Percentiles rank a stretch among this genome's conserved stretches.
phyloP scores from a whole-genome alignment of 805 yeast genomes.

The Sugiyamaella lignohabitans region DNA sequence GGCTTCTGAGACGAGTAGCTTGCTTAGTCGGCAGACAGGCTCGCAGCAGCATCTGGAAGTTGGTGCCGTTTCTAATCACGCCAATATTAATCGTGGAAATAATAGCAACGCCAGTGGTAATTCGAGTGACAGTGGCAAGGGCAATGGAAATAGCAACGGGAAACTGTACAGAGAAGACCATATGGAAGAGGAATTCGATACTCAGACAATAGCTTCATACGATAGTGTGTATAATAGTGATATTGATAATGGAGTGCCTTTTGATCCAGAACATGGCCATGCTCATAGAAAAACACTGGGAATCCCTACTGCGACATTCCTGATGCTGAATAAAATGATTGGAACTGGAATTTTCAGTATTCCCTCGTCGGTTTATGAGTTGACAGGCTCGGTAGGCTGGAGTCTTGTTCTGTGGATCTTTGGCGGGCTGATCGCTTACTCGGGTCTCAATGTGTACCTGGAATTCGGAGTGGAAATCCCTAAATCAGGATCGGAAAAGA shows the following conservation, averaged over 20 bases:
- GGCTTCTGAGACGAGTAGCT: too few species aligned
- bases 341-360: slow-evolving; percentile 72
- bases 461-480: slow-evolving; percentile 64
- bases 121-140: too few species aligned
- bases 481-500: slow-evolving; percentile 62
- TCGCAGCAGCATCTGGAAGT: too few species aligned
- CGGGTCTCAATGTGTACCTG: slow-evolving; percentile 51
- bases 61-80: too few species aligned
- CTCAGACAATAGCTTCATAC: not conserved
- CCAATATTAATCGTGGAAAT: too few species aligned
- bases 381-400: slow-evolving; percentile 55
- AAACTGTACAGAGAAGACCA: too few species aligned
- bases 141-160: too few species aligned
- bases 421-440: slow-evolving; percentile 55
- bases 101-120: too few species aligned
- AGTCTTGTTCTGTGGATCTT: slow-evolving; percentile 51
- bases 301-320: slow-evolving; percentile 30
- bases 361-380: slow-evolving; percentile 53
- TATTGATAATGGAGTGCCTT: not conserved
- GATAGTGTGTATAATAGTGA: not conserved
- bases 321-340: slow-evolving; percentile 61
- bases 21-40: too few species aligned
- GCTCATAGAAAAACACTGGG: slow-evolving; percentile 24
- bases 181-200: not conserved
- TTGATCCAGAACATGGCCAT: not conserved